These are phyloP conservation scores for Heritiera fomes DNA, from an alignment of 345 rosid species.

Conservation along the genomic window DNA sequence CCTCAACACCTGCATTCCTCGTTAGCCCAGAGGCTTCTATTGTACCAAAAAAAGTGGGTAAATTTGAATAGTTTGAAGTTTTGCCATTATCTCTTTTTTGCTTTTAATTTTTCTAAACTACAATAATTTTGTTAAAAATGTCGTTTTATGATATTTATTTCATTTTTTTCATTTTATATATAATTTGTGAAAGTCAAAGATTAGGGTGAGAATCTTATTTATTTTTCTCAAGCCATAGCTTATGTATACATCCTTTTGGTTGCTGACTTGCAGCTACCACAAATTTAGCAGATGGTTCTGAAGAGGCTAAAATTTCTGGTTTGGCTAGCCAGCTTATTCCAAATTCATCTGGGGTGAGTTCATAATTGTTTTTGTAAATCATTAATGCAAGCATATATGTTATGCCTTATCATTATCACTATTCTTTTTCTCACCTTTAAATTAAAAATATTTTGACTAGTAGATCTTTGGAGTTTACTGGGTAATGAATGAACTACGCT, in stretches of 20 bases:
- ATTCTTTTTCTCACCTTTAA: not conserved
- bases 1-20: no score
- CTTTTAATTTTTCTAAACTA: no score
- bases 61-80: not conserved
- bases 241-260: not conserved
- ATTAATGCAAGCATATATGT: not conserved
- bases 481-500: not conserved
- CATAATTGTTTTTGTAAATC: not conserved
- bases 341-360: conserved; percentile 7
- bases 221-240: not conserved
- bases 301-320: conserved; percentile 16
- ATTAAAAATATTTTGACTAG: not conserved
- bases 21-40: no score
- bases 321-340: conserved; percentile 18
- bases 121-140: not conserved
- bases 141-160: not conserved
- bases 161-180: not conserved
- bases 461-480: conserved; percentile 7
- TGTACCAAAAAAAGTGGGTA: not conserved
- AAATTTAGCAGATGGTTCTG: conserved; percentile 6
- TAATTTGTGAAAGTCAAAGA: not conserved
- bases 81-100: not conserved
- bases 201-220: not conserved
- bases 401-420: not conserved
- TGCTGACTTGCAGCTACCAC: conserved; percentile 10